Evolutionary conservation across 2,329 filamentous ascomycete genomes (phyloP), one percentile per base, ranked within the genome.

Genomic region (Xylariaceae sp.): DNA sequence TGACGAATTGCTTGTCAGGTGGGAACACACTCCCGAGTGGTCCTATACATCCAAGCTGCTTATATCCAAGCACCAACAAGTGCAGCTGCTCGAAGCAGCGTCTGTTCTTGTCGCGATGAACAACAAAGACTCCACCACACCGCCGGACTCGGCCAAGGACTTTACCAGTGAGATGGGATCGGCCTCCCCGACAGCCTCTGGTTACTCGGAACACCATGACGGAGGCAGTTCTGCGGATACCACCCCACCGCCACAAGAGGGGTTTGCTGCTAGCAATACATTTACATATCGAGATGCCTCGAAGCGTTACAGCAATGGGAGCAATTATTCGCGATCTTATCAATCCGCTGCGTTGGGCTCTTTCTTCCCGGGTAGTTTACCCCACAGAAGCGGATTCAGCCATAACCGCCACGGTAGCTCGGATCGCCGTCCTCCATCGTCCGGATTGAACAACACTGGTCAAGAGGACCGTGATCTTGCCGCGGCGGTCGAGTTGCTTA

Each of bases 1-100:
- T 71, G 70, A 72, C 68, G 69, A 65, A 65, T 71, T 70, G 66
- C 76, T 71, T 72, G 75, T 72, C 86, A 99, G 94, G 84, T 99
- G 95, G 95, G 95, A 99, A 80, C 95, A 99, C 78, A 96, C 96
- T 75, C 94, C 95, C 66, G 92, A 96, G 79, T 99, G 95, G 95
- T 91, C 93, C 49, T 89, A 89, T 74, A 99, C 95, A 53, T 98
- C 95, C 68, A 98, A 98, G 79, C 83, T 98, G 73, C 87, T 98
- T 73, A 98, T 99, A 69, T 98, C 94, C 68, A 99, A 99, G 83
- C 95, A 99, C 76, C 95, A 99, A 78, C 95, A 99, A 80, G 95
- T 99, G 50, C 95, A 99, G 76, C 84, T 99, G 59, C 85, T 99
- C 58, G 95, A 99, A 77, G 95, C 95, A 36, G 95, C 95, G 34